A percentile compares a stretch with the other conserved stretches of the same genome.
Conservation (phyloP, 495 filamentous ascomycete species). For the Letharia lupina region DNA sequence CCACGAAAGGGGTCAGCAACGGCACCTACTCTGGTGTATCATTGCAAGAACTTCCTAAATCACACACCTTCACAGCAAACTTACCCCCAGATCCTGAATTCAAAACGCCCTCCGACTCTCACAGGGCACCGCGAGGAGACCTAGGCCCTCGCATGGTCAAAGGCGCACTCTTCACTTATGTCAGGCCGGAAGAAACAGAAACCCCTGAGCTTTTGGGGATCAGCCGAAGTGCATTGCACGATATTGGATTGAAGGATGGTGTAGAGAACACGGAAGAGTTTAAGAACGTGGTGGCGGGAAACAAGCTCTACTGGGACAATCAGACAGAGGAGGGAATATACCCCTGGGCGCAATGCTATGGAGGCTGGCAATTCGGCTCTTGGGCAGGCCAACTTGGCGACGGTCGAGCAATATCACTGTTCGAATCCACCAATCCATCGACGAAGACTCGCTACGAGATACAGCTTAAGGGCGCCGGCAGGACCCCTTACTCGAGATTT, state of each 20-base stretch:
- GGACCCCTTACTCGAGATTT: slow-evolving; percentile 90
- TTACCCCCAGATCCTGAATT: slow-evolving; percentile 72
- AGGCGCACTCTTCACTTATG: slow-evolving; percentile 80
- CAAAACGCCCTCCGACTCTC: slow-evolving; percentile 69
- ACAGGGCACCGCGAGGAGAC: slow-evolving; percentile 64
- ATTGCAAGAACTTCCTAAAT: slow-evolving; percentile 70
- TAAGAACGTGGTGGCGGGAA: slow-evolving; percentile 66
- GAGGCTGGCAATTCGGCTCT: slow-evolving; percentile 64
- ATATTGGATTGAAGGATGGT: slow-evolving; percentile 60
- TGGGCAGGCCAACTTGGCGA: slow-evolving; percentile 98
- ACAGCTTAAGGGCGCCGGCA: slow-evolving; percentile 87
- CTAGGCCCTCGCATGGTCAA: slow-evolving; percentile 80
- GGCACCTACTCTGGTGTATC: slow-evolving; percentile 32
- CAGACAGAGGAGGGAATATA: slow-evolving; percentile 64
- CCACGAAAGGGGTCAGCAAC: slow-evolving; percentile 21
- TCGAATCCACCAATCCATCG: slow-evolving; percentile 72
- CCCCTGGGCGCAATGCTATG: slow-evolving; percentile 98
- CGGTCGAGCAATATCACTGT: slow-evolving; percentile 86
- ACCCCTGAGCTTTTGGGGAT: slow-evolving; percentile 72
- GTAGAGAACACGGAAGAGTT: slow-evolving; percentile 70
- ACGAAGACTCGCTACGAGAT: slow-evolving; percentile 73
- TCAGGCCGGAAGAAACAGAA: slow-evolving; percentile 63
- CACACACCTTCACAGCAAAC: slow-evolving; percentile 71
- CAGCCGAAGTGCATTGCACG: slow-evolving; percentile 64
- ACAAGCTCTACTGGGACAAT: slow-evolving; percentile 52